Conservation (phyloP, 192 early-diverging fungal genomes). For the Mortierella alpina region DNA sequence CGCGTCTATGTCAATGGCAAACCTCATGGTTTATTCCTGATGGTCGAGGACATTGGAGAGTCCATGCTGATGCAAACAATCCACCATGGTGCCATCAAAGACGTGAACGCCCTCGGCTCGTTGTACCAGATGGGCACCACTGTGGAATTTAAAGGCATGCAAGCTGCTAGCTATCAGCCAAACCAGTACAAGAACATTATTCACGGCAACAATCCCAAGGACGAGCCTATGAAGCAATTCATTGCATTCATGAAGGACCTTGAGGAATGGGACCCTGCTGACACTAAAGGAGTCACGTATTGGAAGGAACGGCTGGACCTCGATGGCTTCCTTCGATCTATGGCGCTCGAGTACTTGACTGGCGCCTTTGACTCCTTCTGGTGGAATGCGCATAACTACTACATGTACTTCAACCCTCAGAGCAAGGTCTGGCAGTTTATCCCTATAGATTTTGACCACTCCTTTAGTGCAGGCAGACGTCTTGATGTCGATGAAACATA, state of each 20-base stretch:
- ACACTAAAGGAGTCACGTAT: slow-evolving; percentile 5
- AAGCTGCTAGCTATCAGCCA: slow-evolving; percentile 5
- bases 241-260: slow-evolving; percentile 51
- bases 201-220: neutral
- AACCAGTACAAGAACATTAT: neutral
- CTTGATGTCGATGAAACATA: slow-evolving; percentile 19
- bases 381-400: slow-evolving; percentile 54
- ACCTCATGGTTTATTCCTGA: slow-evolving; percentile 48
- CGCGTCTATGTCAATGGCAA: slow-evolving; percentile 55
- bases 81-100: slow-evolving; percentile 13
- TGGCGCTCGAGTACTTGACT: slow-evolving; percentile 50
- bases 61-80: slow-evolving; percentile 39
- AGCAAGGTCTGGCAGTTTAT: slow-evolving; percentile 26
- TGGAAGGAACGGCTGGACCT: slow-evolving; percentile 50
- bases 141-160: too few species aligned
- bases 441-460: slow-evolving; percentile 56
- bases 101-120: slow-evolving; percentile 18
- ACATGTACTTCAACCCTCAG: slow-evolving; percentile 38
- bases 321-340: slow-evolving; percentile 25
- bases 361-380: slow-evolving; percentile 53
- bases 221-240: slow-evolving; percentile 37
- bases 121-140: slow-evolving; percentile 43
- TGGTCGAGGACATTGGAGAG: slow-evolving; percentile 50
- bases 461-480: slow-evolving; percentile 48
- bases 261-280: slow-evolving; percentile 23